A percentile compares a stretch with the other conserved stretches of the same genome.
phyloP scores from a whole-genome alignment of 1,139 yeast species.

The Suhomyces maxii region DNA sequence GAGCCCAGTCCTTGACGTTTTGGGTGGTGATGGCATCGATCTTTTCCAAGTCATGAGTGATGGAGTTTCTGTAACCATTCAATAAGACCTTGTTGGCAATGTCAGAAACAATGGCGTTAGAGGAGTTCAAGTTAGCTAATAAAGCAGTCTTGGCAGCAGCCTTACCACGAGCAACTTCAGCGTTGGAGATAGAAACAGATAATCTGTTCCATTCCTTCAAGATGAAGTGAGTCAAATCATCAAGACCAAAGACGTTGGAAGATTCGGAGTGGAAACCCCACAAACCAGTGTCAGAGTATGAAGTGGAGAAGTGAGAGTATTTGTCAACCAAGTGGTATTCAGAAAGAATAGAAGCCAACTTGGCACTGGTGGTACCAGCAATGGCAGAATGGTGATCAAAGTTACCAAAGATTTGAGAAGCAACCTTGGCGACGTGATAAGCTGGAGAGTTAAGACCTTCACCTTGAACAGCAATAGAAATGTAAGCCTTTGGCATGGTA shows the following conservation, averaged over 20 bases:
- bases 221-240: conserved; percentile 76
- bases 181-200: conserved; percentile 68
- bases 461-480: conserved; percentile 72
- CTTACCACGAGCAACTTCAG: conserved; percentile 79
- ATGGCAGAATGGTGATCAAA: conserved; percentile 54
- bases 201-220: conserved; percentile 87
- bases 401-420: conserved; percentile 67
- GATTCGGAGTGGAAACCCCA: conserved; percentile 78
- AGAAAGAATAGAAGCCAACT: conserved; percentile 72
- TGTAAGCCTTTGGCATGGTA: conserved; percentile 76
- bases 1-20: conserved; percentile 72
- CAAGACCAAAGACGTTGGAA: conserved; percentile 57
- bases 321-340: conserved; percentile 73
- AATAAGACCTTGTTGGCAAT: conserved; percentile 63
- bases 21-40: conserved; percentile 63
- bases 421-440: conserved; percentile 70
- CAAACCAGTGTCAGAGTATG: conserved; percentile 75
- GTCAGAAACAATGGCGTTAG: conserved; percentile 53
- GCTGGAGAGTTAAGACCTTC: conserved; percentile 64
- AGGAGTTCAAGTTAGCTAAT: conserved; percentile 46
- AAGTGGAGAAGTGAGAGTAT: conserved; percentile 67
- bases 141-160: conserved; percentile 64
- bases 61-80: conserved; percentile 60
- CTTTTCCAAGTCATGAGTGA: conserved; percentile 57
- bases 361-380: conserved; percentile 76